A percentile compares a stretch with the other conserved stretches of the same genome.
Conservation (phyloP, 208 protist species). For the Balamuthia mandrillaris region DNA sequence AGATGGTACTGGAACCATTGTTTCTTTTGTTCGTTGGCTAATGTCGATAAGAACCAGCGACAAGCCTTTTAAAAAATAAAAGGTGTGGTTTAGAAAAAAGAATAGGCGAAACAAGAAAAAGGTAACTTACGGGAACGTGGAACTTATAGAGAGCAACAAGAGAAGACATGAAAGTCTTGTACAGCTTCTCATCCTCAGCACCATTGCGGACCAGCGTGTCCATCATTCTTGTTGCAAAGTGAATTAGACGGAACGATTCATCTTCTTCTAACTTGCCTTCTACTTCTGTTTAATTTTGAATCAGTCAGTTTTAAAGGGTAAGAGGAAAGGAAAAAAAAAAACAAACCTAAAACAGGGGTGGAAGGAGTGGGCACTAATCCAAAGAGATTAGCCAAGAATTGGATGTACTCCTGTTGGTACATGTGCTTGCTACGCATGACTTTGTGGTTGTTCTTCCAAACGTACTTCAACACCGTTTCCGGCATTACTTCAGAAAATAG, state of each 20-base stretch:
- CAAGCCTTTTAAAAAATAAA: no score
- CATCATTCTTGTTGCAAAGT: not conserved
- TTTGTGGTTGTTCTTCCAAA: constrained; percentile 11
- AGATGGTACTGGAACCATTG: constrained; percentile 8
- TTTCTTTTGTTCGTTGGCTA: constrained; percentile 1
- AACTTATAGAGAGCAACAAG: not conserved
- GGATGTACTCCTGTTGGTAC: no score
- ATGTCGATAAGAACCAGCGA: not conserved
- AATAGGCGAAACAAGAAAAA: no score
- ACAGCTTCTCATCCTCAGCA: constrained; percentile 8
- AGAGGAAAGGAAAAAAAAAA: no score
- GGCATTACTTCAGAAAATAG: not conserved
- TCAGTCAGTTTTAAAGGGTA: no score
- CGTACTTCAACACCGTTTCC: not conserved
- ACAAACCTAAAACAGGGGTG: no score
- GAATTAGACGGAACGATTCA: not conserved
- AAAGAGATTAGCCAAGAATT: no score
- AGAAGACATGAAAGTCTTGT: not conserved
- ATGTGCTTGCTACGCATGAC: not conserved
- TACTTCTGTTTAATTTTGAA: no score
- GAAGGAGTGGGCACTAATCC: no score
- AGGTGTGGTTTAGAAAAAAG: no score
- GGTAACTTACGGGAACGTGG: no score
- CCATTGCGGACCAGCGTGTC: not conserved
- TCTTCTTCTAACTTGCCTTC: not conserved